Base-by-base conservation (phyloP, 2,329 filamentous ascomycete species). In the Colletotrichum agaves region DNA sequence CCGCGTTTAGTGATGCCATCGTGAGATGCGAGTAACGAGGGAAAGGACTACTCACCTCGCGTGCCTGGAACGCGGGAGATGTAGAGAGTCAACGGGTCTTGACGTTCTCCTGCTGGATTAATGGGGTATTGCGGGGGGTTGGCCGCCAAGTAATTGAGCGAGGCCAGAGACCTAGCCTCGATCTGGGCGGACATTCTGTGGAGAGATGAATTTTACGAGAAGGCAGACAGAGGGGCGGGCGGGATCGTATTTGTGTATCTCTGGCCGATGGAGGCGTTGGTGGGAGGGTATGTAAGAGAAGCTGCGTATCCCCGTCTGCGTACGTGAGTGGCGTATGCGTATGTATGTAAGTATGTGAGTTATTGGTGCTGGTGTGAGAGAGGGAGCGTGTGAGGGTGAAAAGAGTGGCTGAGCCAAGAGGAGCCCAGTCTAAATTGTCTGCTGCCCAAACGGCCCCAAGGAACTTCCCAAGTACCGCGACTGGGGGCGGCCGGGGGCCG, bases 41-140 rank as follows among this genome's bases (percentile, higher is more conserved):
- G 17, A 3, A 8, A 1, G 41, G 21, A 15, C 61, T 53, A 15
- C 61, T 53, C 83, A 94, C 93, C 93, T 90, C 90, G 89, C 70
- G 92, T 97, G 21, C 95, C 95, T 1, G 96, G 96, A 0, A 99
- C 95, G 72, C 95, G 86, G 39, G 95, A 93, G 72, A 99, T 97
- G 80, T 99, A 99, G 44, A 99, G 86, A 2, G 90, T 89, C 57
- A 98, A 79, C 4, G 93, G 89, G 56, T 93, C 88, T 70, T 90
- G 87, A 70, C 83, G 87, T 73, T 86, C 82, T 72, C 91, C 89
- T 3, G 89, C 88, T 5, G 93, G 91, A 75, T 93, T 93, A 74
- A 91, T 87, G 56, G 93, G 93, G 77, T 97, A 96, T 73, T 90
- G 87, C 52, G 96, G 95, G 46, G 95, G 96, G 74, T 97, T 93